phyloP scores from a whole-genome alignment of 768 basidiomycete species.

The Coprinellus aureogranulatus region DNA sequence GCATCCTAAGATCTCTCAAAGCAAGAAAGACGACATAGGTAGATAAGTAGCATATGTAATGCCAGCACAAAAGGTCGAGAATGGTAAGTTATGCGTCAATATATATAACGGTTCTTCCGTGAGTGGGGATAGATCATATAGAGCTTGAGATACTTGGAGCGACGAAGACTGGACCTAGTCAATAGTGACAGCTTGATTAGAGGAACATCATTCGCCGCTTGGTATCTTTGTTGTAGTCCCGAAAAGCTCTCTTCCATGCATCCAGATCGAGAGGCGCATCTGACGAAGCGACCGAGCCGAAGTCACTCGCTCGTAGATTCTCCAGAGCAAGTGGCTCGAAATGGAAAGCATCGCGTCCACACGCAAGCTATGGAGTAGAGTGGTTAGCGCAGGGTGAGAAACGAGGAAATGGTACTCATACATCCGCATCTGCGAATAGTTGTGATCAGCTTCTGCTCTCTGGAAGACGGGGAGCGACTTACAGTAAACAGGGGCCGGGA shows the following conservation, averaged over 20 bases:
- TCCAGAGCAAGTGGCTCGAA: conserved; percentile 1
- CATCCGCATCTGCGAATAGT: conserved; percentile 7
- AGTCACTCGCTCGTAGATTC: background rate
- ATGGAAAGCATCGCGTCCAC: conserved; percentile 6
- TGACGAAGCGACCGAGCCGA: background rate
- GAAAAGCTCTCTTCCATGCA: background rate
- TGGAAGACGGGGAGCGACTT: conserved; percentile 11
- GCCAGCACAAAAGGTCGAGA: too few species aligned
- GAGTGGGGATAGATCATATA: too few species aligned
- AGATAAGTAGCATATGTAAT: too few species aligned
- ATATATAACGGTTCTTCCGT: background rate
- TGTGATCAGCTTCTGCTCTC: background rate
- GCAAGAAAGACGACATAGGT: too few species aligned
- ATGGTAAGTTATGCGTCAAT: background rate
- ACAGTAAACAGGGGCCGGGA: conserved; percentile 32
- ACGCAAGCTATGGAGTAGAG: conserved; percentile 3
- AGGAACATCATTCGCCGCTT: background rate
- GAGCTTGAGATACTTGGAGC: too few species aligned
- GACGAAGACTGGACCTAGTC: too few species aligned
- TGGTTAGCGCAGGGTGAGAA: background rate
- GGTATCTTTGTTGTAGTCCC: background rate
- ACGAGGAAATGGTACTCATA: background rate
- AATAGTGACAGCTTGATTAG: too few species aligned
- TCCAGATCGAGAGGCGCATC: background rate
- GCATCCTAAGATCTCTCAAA: too few species aligned